Base-by-base conservation (phyloP, 371 early-diverging fungal species). In the Mucor piriformis region DNA sequence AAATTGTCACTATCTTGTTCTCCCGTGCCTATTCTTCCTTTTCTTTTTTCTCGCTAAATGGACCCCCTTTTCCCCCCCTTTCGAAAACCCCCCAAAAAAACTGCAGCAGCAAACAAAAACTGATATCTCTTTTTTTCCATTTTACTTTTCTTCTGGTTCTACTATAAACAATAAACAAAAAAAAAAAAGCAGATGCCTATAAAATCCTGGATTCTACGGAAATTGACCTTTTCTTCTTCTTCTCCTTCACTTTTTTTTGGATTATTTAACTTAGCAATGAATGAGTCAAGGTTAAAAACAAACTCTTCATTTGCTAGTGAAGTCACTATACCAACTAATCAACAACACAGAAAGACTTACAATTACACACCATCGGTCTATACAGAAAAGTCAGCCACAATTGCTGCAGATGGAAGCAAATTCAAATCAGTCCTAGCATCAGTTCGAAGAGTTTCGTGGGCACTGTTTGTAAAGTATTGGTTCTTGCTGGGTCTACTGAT, bases 401-500 rank as follows among this genome's bases (percentile, higher is more conserved):
- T 62, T 18, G 50, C 62, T 32, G 42, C 34, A 16, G n/a, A 51
- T 21, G 20, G 48, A 29, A 47, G 32, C 47, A 58, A 10, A 71
- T 77, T 49, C 77, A 76, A 57, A 59, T 50, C 20, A 3, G 48
- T 15, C 74, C 75, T 61, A 64, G 71, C 6, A 27, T 38, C 53
- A n/a, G 21, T 29, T n/a, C 59, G 37, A 60, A 64, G 21, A 8
- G 16, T 38, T 3, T 8, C 38, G 3, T 52, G 54, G 44, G 44
- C 53, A 15, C 16, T 64, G 3, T 64, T 68, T 64, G 50, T 50
- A 34, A 69, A 69, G 51, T 69, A 69, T 48, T 69, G 69, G 69
- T 69, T 83, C 51, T 57, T 83, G 20, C 65, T 82, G 44, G 89
- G 89, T 15, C 71, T 89, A 15, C 57, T 72, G 7, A 20, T 81